Conservation (phyloP, 129 eudicot species). For the Silybum marianum region DNA sequence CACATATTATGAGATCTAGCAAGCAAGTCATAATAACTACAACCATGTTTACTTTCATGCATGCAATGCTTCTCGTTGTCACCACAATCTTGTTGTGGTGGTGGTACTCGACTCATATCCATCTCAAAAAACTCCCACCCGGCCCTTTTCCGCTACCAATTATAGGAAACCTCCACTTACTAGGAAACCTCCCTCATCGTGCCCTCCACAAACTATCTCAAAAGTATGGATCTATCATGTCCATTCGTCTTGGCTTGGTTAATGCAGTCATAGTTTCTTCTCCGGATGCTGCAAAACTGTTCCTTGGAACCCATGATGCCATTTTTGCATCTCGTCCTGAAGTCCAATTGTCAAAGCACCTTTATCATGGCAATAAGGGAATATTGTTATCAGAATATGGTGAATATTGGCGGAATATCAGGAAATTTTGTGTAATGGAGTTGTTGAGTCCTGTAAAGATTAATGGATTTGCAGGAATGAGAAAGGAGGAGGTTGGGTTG, state of each 20-base stretch:
- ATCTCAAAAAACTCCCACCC: constrained; percentile 17
- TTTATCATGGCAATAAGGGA: constrained; percentile 24
- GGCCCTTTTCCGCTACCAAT: constrained; percentile 15
- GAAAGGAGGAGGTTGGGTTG: constrained; percentile 28
- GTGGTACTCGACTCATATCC: background rate
- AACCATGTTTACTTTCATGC: background rate
- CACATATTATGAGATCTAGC: background rate
- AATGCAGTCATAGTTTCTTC: constrained; percentile 29
- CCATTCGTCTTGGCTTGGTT: constrained; percentile 18
- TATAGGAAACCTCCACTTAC: constrained; percentile 30
- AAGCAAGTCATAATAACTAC: background rate
- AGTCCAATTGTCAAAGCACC: background rate
- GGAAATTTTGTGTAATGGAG: constrained; percentile 31
- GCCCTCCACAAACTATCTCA: constrained; percentile 3
- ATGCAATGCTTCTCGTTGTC: background rate
- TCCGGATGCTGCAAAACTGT: constrained; percentile 23
- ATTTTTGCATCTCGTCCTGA: constrained; percentile 32
- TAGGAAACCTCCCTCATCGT: constrained; percentile 28
- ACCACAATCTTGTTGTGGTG: background rate
- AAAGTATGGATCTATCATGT: constrained; percentile 31
- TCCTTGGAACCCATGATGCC: constrained; percentile 33
- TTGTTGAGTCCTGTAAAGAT: constrained; percentile 12
- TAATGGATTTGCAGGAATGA: background rate
- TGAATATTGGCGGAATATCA: constrained; percentile 17
- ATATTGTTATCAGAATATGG: constrained; percentile 16